Evolutionary conservation across 2,329 filamentous ascomycete species (phyloP).

Genomic region (Myriosclerotinia curreyana): DNA sequence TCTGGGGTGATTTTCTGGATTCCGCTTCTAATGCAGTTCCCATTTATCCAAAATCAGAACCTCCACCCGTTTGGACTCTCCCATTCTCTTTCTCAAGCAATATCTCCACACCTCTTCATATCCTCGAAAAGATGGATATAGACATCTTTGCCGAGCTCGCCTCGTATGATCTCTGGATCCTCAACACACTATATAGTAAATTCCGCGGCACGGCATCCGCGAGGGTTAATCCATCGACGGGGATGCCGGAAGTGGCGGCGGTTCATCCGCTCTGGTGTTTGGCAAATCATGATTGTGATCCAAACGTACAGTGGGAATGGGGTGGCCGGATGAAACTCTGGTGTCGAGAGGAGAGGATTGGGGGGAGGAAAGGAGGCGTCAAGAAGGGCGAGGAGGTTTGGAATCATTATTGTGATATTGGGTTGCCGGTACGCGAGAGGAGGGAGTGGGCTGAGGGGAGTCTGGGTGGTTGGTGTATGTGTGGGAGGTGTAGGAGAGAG

Average conservation of each 20-base stretch:
- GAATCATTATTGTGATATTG: constrained; percentile 92
- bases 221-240: constrained; percentile 70
- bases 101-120: constrained; percentile 69
- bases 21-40: constrained; percentile 52
- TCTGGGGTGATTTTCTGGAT: constrained; percentile 66
- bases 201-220: constrained; percentile 92
- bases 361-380: constrained; percentile 58
- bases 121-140: constrained; percentile 81
- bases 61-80: constrained; percentile 63
- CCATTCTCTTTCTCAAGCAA: constrained; percentile 78
- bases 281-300: constrained; percentile 93
- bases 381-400: constrained; percentile 78
- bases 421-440: constrained; percentile 71
- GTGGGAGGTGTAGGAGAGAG: constrained; percentile 76
- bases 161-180: constrained; percentile 72
- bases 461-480: constrained; percentile 85
- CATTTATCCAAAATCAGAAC: constrained; percentile 51
- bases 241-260: constrained; percentile 84
- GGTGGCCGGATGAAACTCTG: constrained; percentile 71
- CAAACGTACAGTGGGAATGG: constrained; percentile 95
- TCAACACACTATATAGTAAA: constrained; percentile 90
- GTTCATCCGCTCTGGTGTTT: constrained; percentile 96
- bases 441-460: constrained; percentile 87
- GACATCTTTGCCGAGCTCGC: constrained; percentile 63
- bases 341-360: constrained; percentile 57